These are phyloP conservation scores for Eucalyptus marginata DNA, from an alignment of 345 rosid genomes.

Conservation along the genomic window DNA sequence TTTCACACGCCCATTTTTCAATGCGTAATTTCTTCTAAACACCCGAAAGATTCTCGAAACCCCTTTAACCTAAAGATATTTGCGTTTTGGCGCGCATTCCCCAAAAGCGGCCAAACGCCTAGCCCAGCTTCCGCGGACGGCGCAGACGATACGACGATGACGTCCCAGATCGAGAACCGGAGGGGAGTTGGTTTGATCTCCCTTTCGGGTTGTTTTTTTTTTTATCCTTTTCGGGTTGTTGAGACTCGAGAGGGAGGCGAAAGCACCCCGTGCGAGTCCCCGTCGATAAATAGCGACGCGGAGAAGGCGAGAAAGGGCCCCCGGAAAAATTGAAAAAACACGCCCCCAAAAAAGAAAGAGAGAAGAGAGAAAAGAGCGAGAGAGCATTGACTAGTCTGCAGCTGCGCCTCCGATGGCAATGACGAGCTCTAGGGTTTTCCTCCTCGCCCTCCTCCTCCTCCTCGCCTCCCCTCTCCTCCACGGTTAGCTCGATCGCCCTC, in stretches of 20 bases:
- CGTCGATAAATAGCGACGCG: not conserved
- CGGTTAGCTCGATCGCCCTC: constrained; percentile 22
- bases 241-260: not conserved
- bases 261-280: not conserved
- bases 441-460: constrained; percentile 62
- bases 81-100: too few relatives aligned
- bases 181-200: not conserved
- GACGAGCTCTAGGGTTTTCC: constrained; percentile 34
- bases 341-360: not conserved
- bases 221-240: too few relatives aligned
- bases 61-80: too few relatives aligned
- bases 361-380: not conserved
- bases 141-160: not conserved
- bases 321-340: not conserved
- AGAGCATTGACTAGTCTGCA: not conserved
- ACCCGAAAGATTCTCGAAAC: too few relatives aligned
- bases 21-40: too few relatives aligned
- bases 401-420: constrained; percentile 5
- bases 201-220: too few relatives aligned
- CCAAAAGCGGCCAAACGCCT: too few relatives aligned
- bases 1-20: too few relatives aligned
- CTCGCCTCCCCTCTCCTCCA: constrained; percentile 56
- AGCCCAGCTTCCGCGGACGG: not conserved
- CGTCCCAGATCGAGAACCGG: not conserved
- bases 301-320: not conserved